These are phyloP conservation scores for Ogataea henricii DNA, from an alignment of 805 yeast genomes.

Conservation along the genomic window DNA sequence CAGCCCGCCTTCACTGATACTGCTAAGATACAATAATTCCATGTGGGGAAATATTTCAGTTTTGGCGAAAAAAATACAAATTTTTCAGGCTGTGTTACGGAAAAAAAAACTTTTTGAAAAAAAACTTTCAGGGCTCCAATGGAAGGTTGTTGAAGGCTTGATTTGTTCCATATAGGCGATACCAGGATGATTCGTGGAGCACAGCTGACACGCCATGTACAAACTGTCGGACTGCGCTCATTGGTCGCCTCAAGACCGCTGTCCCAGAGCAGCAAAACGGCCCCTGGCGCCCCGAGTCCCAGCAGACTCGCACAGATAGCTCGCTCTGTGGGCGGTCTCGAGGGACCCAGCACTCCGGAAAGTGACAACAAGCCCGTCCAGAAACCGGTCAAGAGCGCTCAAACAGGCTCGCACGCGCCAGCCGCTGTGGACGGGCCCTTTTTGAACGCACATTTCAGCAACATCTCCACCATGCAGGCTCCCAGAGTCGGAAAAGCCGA, in stretches of 20 bases:
- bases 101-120: constrained; percentile 7
- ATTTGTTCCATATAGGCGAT: background rate
- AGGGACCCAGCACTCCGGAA: background rate
- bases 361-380: background rate
- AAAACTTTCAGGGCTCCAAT: background rate
- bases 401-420: background rate
- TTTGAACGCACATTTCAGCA: constrained; percentile 20
- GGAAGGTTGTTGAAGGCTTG: background rate
- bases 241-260: background rate
- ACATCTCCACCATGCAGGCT: constrained; percentile 10
- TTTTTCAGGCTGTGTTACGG: constrained; percentile 1
- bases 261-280: background rate
- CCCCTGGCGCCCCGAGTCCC: background rate
- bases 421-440: constrained; percentile 22
- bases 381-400: constrained; percentile 9
- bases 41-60: background rate
- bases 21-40: background rate
- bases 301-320: constrained; percentile 3
- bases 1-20: background rate
- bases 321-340: background rate
- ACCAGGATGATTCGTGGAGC: background rate
- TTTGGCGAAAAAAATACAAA: background rate
- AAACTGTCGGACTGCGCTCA: background rate
- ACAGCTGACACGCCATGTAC: background rate
- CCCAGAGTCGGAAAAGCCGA: constrained; percentile 11